Percentiles rank a stretch among this genome's conserved stretches.
These are phyloP conservation scores for Histomonas meleagridis DNA, from an alignment of 208 protist species.

Conservation along the genomic window DNA sequence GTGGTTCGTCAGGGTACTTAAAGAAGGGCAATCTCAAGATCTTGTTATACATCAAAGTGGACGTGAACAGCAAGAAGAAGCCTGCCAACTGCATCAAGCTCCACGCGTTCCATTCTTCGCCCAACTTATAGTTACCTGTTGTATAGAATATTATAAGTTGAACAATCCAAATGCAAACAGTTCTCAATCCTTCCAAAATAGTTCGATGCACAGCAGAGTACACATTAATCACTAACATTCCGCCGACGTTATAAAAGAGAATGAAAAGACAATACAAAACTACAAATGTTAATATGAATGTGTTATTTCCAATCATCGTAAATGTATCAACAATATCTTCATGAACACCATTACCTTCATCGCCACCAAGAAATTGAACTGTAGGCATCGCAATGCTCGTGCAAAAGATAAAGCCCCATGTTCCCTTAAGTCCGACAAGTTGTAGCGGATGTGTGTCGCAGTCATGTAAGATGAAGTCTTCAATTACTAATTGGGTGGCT, in stretches of 20 bases:
- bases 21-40: not conserved
- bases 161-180: conserved; percentile 1
- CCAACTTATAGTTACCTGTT: not conserved
- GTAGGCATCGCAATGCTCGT: not conserved
- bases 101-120: not conserved
- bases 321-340: conserved; percentile 26
- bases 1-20: not conserved
- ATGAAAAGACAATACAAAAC: not conserved
- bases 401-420: not conserved
- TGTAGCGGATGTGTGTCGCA: not conserved
- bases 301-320: not conserved
- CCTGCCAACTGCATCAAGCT: conserved; percentile 14
- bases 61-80: not conserved
- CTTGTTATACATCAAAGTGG: not conserved
- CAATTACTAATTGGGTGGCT: not conserved
- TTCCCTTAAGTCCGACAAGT: not conserved
- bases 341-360: conserved; percentile 23
- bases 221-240: conserved; percentile 23
- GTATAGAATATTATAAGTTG: not conserved
- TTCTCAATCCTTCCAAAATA: not conserved
- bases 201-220: not conserved
- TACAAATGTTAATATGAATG: not conserved
- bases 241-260: not conserved
- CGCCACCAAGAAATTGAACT: not conserved
- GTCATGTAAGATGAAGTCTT: conserved; percentile 25